Evolutionary conservation across 768 basidiomycete genomes (phyloP), one percentile per base, ranked within the genome.

Genomic region (Termitomyces sp.): DNA sequence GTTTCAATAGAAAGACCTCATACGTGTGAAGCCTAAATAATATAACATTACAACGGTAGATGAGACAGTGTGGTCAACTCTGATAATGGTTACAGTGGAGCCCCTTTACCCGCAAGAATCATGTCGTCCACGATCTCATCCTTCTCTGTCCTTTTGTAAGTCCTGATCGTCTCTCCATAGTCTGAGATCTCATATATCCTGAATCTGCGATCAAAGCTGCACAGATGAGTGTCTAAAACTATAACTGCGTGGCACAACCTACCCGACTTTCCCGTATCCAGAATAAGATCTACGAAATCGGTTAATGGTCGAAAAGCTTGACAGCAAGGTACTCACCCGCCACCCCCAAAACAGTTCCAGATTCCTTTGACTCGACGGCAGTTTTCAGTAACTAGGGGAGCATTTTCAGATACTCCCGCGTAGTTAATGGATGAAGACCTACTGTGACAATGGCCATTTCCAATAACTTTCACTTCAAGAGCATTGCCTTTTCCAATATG

Each of bases 331-430:
- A 48, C 84, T 71, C 67, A 88, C 81, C 89, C 88, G 70, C 91
- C 91, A 43, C 92, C 92, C 8, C 89, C 89, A 68, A 95, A 95
- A 72, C 95, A 97, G 62, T 87, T 74, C 95, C 96, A 98, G 14
- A 98, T 82, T 10, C 92, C 92, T 58, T 86, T 82, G 18, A 93
- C 80, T 16, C 95, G 83, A 65, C 87, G 81, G 66, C 95, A 97
- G 64, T 94, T 89, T 68, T 97, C 93, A 16, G 91, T 94, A 16
- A 93, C 91, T 91, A 69, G 66, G 50, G 55, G 18, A 10, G 44
- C 23, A 60, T 4, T 64, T 64, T 41, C 2, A 32, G 33, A 32
- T 30, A 43, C 30, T 12, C 23, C 14, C 14, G 32, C 50, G n/a
- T 55, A 53, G 12, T 13, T 33, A 65, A 9, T 32, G 26, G 6